Conservation (phyloP, 257 asterid species). For the Solanum bulbocastanum region DNA sequence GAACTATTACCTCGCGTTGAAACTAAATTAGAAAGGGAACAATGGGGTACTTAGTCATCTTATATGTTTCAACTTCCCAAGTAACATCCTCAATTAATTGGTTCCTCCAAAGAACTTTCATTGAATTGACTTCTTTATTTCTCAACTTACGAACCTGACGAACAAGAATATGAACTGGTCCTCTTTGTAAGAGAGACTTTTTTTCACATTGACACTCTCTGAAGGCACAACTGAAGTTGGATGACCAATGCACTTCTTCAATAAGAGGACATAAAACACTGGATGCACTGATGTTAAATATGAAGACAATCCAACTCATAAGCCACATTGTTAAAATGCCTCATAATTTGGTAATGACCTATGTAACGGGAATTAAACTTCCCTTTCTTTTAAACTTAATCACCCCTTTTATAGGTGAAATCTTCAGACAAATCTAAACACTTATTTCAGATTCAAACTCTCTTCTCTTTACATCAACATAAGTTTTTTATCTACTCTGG, state of each 20-base stretch:
- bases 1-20: not conserved
- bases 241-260: not conserved
- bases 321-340: not conserved
- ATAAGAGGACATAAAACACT: not conserved
- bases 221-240: not conserved
- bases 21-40: no score
- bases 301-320: not conserved
- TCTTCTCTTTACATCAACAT: not conserved
- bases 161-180: not conserved
- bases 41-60: not conserved
- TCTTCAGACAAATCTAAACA: not conserved
- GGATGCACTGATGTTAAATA: not conserved
- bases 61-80: not conserved
- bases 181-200: not conserved
- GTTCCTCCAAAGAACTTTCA: not conserved
- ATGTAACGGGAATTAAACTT: not conserved
- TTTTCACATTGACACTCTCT: not conserved
- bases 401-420: not conserved
- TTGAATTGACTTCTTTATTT: not conserved
- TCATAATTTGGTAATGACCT: not conserved
- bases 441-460: no score
- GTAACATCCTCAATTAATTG: not conserved
- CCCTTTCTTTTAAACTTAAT: not conserved
- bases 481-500: not conserved
- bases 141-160: not conserved